Percentiles rank a stretch among this genome's conserved stretches.
These are phyloP conservation scores for Conoideocrella luteorostrata DNA, from an alignment of 2,329 filamentous ascomycete species.

Conservation along the genomic window DNA sequence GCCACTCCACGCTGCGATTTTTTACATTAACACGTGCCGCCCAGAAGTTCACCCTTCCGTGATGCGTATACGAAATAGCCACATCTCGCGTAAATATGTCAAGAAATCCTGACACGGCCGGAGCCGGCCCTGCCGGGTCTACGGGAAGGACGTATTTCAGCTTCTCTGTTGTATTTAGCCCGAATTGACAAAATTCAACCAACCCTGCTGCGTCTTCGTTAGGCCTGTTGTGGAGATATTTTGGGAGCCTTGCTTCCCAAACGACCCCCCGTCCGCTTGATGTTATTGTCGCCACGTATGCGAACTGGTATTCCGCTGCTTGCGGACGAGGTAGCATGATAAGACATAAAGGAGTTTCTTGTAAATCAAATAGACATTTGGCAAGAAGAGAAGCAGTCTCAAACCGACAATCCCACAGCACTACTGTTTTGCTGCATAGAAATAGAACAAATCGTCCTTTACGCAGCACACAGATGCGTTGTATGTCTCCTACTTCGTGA, in stretches of 20 bases:
- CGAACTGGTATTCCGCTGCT: constrained; percentile 47
- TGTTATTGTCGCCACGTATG: constrained; percentile 76
- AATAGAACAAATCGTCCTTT: constrained; percentile 78
- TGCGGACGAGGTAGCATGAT: constrained; percentile 63
- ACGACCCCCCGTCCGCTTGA: constrained; percentile 73
- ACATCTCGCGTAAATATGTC: constrained; percentile 83
- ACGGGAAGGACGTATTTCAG: constrained; percentile 69
- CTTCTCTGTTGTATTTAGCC: constrained; percentile 53
- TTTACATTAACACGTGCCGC: constrained; percentile 65
- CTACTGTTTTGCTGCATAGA: constrained; percentile 62
- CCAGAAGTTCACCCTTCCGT: constrained; percentile 76
- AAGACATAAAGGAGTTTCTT: constrained; percentile 72
- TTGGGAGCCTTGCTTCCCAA: constrained; percentile 67
- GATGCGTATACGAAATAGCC: constrained; percentile 74
- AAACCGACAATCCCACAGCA: constrained; percentile 71
- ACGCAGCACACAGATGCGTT: constrained; percentile 70
- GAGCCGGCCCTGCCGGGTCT: constrained; percentile 72
- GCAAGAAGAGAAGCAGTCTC: constrained; percentile 51
- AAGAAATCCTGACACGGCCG: constrained; percentile 68
- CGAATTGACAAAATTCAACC: constrained; percentile 64
- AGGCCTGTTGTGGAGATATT: constrained; percentile 26
- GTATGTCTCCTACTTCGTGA: constrained; percentile 62
- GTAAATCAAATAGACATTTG: constrained; percentile 44
- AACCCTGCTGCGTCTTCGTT: constrained; percentile 32
- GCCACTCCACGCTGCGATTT: constrained; percentile 64